Base-by-base conservation (phyloP, 1,284 basidiomycete species). In the Xerocomus amazonicus region DNA sequence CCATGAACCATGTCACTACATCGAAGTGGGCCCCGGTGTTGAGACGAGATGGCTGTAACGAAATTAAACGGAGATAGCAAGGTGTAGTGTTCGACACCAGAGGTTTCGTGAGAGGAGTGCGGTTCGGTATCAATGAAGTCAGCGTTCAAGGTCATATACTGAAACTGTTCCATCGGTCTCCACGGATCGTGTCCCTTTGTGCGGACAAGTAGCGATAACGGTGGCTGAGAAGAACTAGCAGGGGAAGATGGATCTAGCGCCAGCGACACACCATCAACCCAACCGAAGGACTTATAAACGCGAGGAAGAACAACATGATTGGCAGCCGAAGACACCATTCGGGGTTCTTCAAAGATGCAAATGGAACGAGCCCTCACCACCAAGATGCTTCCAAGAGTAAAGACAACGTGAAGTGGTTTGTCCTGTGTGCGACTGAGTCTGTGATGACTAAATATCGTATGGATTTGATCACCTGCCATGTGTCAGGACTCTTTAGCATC, bases 181-280 rank as follows among this genome's bases (percentile, higher is more conserved):
- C 83, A 85, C 0, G 80, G 80, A 55, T 84, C 74, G 42, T 79
- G 75, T 56, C 71, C 77, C 58, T 81, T 78, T 23, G 73, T 70
- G 12, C 81, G 76, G 14, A 82, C 60, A 6, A 85, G 70, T 40
- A 84, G 70, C 0, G 74, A 73, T n/a, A 83, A 54, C 4, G 63
- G 54, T 4, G 65, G 60, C 13, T 47, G 58, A 23, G 42, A 35
- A n/a, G 48, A 28, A 27, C 27, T 9, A 7, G 23, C 33, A 16
- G 52, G 34, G n/a, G 1, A 35, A 17, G 35, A 38, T n/a, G 55
- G 51, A 28, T 56, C 43, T 47, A 71, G 57, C 0, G 73, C 60
- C 1, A 78, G 72, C 1, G 73, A 73, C 23, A 81, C 71, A 5
- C 77, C 76, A 44, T 84, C 83, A 9, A 83, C 74, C 83, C 82